Conservation (phyloP, 2,329 filamentous ascomycete genomes). For the Fusarium mangiferae region DNA sequence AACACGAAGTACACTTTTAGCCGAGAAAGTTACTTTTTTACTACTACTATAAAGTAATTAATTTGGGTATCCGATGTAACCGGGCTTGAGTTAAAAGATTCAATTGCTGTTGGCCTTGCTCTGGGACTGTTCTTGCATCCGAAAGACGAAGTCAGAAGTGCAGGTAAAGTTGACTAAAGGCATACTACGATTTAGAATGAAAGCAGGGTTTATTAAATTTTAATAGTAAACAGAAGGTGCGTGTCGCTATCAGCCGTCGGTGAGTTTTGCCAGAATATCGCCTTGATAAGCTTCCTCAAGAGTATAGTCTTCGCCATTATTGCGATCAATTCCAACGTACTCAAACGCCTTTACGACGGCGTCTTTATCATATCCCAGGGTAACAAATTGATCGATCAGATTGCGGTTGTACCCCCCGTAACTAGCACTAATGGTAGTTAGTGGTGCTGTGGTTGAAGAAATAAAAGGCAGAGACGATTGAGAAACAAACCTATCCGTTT, state of each 20-base stretch:
- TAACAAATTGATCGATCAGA: not conserved
- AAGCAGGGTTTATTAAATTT: too few relatives aligned
- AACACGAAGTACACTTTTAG: not conserved
- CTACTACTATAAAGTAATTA: not conserved
- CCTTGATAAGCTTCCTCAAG: not conserved
- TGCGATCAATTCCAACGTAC: not conserved
- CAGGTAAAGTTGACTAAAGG: too few relatives aligned
- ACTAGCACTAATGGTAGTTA: not conserved
- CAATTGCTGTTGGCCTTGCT: too few relatives aligned
- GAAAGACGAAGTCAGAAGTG: not conserved
- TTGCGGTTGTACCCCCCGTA: not conserved
- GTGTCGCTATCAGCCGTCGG: not conserved
- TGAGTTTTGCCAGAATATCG: not conserved
- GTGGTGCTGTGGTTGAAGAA: not conserved
- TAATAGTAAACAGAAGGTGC: too few relatives aligned
- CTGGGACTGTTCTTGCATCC: accelerated
- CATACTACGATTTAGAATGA: too few relatives aligned
- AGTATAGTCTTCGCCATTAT: not conserved
- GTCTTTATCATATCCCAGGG: not conserved
- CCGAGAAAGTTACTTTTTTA: not conserved
- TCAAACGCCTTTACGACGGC: not conserved
- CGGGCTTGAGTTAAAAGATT: not conserved
- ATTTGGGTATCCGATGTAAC: not conserved
- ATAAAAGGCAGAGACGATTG: too few relatives aligned
- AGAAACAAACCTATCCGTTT: not conserved